Conservation (phyloP, 305 asterid species). For the Solanum hybrid region DNA sequence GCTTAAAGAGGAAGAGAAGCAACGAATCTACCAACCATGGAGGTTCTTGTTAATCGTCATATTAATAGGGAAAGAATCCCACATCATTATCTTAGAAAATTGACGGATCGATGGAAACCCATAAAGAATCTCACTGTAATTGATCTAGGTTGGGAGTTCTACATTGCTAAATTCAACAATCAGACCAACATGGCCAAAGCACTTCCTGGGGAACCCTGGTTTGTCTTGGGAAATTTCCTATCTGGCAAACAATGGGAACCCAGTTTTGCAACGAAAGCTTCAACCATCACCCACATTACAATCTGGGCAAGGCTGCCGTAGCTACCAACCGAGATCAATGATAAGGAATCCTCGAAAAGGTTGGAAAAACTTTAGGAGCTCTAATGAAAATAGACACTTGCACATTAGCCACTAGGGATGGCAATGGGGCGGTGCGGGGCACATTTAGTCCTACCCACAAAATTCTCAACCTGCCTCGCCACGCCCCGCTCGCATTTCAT, state of each 20-base stretch:
- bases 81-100: not conserved
- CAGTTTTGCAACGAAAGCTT: too few species aligned
- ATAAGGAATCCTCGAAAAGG: not conserved
- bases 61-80: not conserved
- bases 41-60: not conserved
- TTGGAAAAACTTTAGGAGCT: not conserved
- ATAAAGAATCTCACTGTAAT: not conserved
- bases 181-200: not conserved
- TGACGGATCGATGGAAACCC: not conserved
- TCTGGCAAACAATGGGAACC: not conserved
- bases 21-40: not conserved
- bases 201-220: not conserved
- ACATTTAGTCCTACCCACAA: too few species aligned
- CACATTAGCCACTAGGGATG: not conserved
- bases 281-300: too few species aligned
- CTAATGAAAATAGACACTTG: not conserved
- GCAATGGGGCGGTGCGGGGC: too few species aligned
- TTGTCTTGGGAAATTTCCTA: not conserved
- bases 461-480: too few species aligned
- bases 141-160: not conserved
- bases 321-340: too few species aligned
- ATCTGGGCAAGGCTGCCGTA: not conserved
- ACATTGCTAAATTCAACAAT: not conserved
- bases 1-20: not conserved
- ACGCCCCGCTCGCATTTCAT: too few species aligned